These are phyloP conservation scores for Sphaerostilbella broomeana DNA, from an alignment of 2,329 filamentous ascomycete species.

Conservation along the genomic window DNA sequence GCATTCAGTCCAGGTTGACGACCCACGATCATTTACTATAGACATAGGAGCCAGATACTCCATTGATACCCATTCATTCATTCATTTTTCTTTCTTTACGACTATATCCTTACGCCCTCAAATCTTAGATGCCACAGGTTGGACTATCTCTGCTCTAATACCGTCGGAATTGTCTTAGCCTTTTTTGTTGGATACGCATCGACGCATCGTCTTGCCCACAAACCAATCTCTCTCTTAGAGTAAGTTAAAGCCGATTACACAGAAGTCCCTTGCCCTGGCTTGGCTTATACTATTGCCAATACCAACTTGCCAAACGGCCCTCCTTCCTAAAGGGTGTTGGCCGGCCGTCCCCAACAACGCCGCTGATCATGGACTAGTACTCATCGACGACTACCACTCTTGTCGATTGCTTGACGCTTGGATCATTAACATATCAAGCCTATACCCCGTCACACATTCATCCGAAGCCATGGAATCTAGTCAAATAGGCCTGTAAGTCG, in stretches of 20 bases:
- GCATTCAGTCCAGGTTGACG: neutral
- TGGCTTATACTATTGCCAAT: conserved; percentile 4
- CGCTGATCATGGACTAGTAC: conserved; percentile 12
- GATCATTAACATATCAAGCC: conserved; percentile 11
- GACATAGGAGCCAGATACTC: too few relatives aligned
- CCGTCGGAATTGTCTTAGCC: too few relatives aligned
- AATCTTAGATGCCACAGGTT: too few relatives aligned
- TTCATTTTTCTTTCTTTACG: neutral
- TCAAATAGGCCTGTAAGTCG: conserved; percentile 12
- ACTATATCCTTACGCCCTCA: too few relatives aligned
- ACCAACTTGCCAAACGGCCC: conserved; percentile 5
- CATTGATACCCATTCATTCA: neutral
- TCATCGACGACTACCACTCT: too few relatives aligned
- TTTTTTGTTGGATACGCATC: too few relatives aligned
- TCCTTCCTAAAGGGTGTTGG: conserved; percentile 12
- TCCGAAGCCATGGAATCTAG: conserved; percentile 12
- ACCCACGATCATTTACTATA: conserved; percentile 12
- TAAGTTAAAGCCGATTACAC: conserved; percentile 9
- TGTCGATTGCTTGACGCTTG: conserved; percentile 8
- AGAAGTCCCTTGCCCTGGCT: conserved; percentile 6
- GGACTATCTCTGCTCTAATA: too few relatives aligned
- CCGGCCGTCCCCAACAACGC: conserved; percentile 11
- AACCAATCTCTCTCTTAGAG: conserved; percentile 6
- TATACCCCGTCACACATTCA: conserved; percentile 8
- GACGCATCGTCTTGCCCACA: too few relatives aligned